Evolutionary conservation across 257 asterid genomes (phyloP), one percentile per base, ranked within the genome.

Genomic region (Plantago major): DNA sequence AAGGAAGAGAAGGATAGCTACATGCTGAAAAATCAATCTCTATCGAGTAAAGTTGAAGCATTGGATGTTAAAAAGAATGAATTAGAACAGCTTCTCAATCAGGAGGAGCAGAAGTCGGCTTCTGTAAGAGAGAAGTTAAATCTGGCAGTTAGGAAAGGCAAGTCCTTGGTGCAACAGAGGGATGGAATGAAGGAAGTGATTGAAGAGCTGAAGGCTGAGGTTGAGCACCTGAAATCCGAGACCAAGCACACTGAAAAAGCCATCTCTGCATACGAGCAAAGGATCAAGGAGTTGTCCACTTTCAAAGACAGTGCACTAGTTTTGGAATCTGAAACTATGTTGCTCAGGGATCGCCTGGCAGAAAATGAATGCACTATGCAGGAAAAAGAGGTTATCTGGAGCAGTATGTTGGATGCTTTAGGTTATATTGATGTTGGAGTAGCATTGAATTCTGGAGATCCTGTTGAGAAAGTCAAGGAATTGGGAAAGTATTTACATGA

Each of bases 81-180:
- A 71, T 58, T 86, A 79, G 84, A 81, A 78, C 81, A 76, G 69
- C 81, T 79, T 55, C 90, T 81, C 64, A 79, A 66, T 73, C 90
- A 78, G 62, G 98, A 92, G 79, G 95, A 89, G 67, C 89, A 80
- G 53, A 86, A 80, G 74, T 79, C 90, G 30, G 74, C 93, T 75
- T 82, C 95, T 66, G 71, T 86, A 67, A 84, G 93, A 74, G 99
- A 92, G 78, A 92, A 89, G 75, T 74, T 92, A 74, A 86, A 84
- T 71, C 78, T 84, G 62, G 99, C 99, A 2, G 97, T 92, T 50
- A 79, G 91, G 73, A 92, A 89, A 74, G 99, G 99, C 16, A 92
- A 89, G 83, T 89, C 91, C 46, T 72, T 92, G 81, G 93, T 92
- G 68, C 96, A 92, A 70, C 96, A 78, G 62, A 79, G 97, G 43